Evolutionary conservation across 2,329 filamentous ascomycete species (phyloP), one percentile per base, ranked within the genome.

Genomic region (Fusarium redolens): DNA sequence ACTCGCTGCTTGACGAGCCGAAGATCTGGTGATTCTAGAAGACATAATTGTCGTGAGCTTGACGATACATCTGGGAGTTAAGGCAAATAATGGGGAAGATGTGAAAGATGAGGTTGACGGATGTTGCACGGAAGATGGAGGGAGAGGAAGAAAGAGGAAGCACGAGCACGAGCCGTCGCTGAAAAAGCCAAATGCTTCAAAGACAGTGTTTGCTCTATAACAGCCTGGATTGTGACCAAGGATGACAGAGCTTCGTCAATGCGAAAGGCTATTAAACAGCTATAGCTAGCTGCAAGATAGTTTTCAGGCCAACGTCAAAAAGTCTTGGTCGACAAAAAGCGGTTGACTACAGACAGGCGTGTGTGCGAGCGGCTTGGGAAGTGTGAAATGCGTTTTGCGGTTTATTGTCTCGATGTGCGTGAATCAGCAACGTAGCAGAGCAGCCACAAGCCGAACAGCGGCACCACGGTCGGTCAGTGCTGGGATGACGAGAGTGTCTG

Each of bases 21-120:
- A 92, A 80, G 95, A 96, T 87, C 96, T 94, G 88, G 96, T 98
- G 80, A 96, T 92, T 93, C 95, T 98, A 90, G 91, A 87, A 90
- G 93, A 94, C 95, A 97, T 98, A 91, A 96, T 93, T 92, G 82
- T 82, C 81, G 74, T 76, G 75, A 75, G 79, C 75, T 76, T 80
- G 70, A 69, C 59, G 73, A 74, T 66, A 65, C 68, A 69, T 64
- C 47, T 69, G 65, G 44, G 69, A 73, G 68, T 66, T 65, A 69
- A 72, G 51, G 67, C 58, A 72, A 67, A 65, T 60, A 47, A 67
- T 64, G 69, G 41, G 70, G 62, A 72, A 61, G 59, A 59, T 66
- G 59, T 71, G 60, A 55, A 52, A 72, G 37, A 56, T 65, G 55
- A 63, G 61, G 48, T 65, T 50, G 64, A 59, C 50, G 52, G 38